Evolutionary conservation across 2,329 filamentous ascomycete genomes (phyloP).

Genomic region (Camptophora hylomeconis): DNA sequence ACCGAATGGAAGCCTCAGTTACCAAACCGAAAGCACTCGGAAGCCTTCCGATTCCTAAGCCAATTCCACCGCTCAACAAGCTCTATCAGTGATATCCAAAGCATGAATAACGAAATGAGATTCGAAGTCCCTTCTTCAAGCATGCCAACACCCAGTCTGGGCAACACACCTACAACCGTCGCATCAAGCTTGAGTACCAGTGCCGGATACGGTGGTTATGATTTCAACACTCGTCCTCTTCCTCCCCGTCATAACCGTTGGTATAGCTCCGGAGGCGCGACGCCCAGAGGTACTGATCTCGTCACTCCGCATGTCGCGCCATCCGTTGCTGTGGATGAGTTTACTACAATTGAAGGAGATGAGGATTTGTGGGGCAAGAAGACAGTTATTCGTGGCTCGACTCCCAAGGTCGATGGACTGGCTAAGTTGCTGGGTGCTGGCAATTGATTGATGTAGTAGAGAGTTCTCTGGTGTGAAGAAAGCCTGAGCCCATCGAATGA

Average conservation of each 20-base stretch:
- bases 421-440: too few species aligned
- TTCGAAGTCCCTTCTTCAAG: conserved; percentile 6
- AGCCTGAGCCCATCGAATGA: too few species aligned
- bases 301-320: conserved; percentile 26
- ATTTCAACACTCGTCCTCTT: conserved; percentile 24
- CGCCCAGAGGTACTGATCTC: conserved; percentile 23
- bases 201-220: conserved; percentile 10
- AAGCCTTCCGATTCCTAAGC: conserved; percentile 32
- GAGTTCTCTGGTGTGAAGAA: too few species aligned
- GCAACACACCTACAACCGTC: conserved; percentile 25
- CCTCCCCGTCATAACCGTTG: conserved; percentile 28
- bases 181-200: conserved; percentile 26
- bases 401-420: conserved; percentile 8
- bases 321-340: conserved; percentile 1
- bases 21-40: conserved; percentile 22
- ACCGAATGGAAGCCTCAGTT: conserved; percentile 38
- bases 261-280: conserved; percentile 21
- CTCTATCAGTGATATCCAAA: conserved; percentile 1
- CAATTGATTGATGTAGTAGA: too few species aligned
- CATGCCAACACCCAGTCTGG: conserved; percentile 21
- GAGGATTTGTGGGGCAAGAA: conserved; percentile 14
- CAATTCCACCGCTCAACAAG: conserved; percentile 25
- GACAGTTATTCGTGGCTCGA: conserved; percentile 5
- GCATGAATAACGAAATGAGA: conserved; percentile 1
- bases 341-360: conserved; percentile 3